These are phyloP conservation scores for Ceratocystis eucalypticola DNA, from an alignment of 2,329 filamentous ascomycete species.

Conservation along the genomic window DNA sequence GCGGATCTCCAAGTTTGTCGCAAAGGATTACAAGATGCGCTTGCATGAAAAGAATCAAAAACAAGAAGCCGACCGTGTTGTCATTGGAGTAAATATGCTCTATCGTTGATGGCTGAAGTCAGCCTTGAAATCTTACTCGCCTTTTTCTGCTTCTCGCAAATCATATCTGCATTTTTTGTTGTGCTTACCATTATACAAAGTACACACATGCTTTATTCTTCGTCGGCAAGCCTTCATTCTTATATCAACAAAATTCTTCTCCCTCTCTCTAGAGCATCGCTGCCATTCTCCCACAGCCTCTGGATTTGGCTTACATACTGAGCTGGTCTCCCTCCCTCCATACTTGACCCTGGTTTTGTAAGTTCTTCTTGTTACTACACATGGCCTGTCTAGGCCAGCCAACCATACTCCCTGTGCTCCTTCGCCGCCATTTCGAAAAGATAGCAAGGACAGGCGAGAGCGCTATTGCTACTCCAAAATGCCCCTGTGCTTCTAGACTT, in stretches of 20 bases:
- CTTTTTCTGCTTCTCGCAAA: not conserved
- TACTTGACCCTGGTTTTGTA: not conserved
- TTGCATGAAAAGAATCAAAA: not conserved
- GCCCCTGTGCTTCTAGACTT: not conserved
- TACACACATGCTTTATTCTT: not conserved
- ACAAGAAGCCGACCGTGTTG: not conserved
- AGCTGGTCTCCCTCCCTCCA: not conserved
- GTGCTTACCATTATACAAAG: not conserved
- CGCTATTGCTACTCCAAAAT: too few relatives aligned
- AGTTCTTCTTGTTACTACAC: not conserved
- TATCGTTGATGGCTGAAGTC: not conserved
- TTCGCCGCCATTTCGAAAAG: not conserved
- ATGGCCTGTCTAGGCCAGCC: not conserved
- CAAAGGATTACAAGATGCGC: constrained; percentile 1
- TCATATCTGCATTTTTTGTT: not conserved
- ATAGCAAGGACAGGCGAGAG: not conserved
- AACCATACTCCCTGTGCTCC: not conserved
- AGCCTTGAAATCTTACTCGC: not conserved
- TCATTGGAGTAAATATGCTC: not conserved
- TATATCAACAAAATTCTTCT: not conserved
- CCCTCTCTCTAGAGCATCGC: not conserved
- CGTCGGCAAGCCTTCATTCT: not conserved
- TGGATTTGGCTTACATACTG: not conserved
- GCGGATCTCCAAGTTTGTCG: not conserved
- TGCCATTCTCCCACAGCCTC: not conserved